Evolutionary conservation across 768 basidiomycete genomes (phyloP), one percentile per base, ranked within the genome.

Genomic region (Albatrellus ellisii): DNA sequence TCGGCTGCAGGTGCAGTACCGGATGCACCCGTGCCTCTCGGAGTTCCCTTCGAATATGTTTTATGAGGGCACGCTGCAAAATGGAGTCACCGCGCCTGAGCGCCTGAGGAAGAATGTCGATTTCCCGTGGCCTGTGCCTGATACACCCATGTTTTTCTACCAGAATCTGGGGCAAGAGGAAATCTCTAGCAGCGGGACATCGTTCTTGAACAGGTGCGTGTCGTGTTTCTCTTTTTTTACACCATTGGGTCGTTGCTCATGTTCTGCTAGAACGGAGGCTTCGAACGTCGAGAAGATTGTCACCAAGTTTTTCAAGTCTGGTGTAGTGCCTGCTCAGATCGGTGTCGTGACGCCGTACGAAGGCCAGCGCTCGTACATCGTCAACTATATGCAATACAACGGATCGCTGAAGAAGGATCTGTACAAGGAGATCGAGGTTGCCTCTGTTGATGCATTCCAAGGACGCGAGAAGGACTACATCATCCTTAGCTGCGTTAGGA

Each of bases 31-130:
- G 6, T 98, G 94, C 60, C 69, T 98, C 41, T 98, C 95, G 33
- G 92, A 98, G 62, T 99, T 99, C 68, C 94, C 95, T 2, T 94
- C 90, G 45, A 99, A 99, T 63, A 99, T 99, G 95, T 98, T 99
- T 68, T 99, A 99, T 60, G 95, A 99, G 58, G 95, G 95, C 18
- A 94, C 94, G 0, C 63, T 99, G 21, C 95, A 99, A 63, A 99
- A 99, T 58, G 95, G 95, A 59, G 95, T 99, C 41, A 99, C 95
- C 9, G 95, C 95, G 12, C 95, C 95, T 4, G 95, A 99, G 59
- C 77, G 95, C 29, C 66, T 99, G 48, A 73, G 92, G 64, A 97
- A 94, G 72, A 94, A 97, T 51, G 92, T 98, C 31, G 95, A 98
- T 59, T 99, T 98, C 64, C 95, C 95, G 0, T 98, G 95, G 95